phyloP scores from a whole-genome alignment of 176 grass and related monocot species.

The Hordeum vulgare region DNA sequence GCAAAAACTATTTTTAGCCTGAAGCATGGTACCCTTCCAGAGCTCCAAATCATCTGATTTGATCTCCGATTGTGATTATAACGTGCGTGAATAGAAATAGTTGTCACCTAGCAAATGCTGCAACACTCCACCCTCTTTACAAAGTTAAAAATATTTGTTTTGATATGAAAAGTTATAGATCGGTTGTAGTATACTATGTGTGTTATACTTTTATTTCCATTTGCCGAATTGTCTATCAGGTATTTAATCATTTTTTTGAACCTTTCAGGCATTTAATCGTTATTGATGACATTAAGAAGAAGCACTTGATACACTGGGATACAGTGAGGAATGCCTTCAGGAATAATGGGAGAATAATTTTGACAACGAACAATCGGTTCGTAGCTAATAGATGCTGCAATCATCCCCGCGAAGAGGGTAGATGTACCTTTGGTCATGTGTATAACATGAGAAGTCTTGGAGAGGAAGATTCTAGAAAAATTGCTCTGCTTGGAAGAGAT shows the following conservation, averaged over 20 bases:
- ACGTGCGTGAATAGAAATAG: no score
- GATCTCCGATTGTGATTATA: no score
- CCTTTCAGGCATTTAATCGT: background rate
- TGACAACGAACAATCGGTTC: background rate
- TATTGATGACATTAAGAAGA: background rate
- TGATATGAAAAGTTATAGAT: no score
- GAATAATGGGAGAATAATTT: background rate
- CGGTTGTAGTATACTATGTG: background rate
- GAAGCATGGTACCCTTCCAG: no score
- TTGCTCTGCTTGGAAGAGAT: background rate
- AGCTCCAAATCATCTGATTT: no score
- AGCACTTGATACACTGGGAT: background rate
- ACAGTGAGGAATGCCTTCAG: background rate
- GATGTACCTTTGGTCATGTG: background rate
- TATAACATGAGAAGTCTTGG: slow-evolving; percentile 5
- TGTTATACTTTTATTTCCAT: background rate
- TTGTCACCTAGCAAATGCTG: no score
- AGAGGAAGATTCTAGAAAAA: background rate
- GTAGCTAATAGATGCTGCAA: background rate
- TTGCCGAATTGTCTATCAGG: background rate
- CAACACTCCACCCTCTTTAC: no score
- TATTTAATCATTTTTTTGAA: background rate
- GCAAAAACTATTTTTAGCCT: no score
- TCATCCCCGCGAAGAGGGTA: background rate
- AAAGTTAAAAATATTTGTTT: no score